Conservation (phyloP, 495 filamentous ascomycete species). For the Friedmanniomyces simplex region DNA sequence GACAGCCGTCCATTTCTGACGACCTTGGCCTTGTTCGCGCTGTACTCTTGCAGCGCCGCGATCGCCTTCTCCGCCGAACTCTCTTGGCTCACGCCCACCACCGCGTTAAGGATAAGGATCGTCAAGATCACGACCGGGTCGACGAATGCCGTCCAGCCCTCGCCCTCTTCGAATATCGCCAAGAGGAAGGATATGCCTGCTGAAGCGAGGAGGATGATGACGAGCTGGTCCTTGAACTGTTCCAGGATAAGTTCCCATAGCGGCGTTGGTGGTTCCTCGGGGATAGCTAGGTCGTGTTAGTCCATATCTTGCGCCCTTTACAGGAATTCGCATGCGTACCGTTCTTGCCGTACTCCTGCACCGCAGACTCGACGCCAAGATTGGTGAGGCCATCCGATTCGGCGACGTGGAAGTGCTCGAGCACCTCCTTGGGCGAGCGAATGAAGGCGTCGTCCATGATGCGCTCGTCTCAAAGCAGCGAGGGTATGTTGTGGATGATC, state of each 20-base stretch:
- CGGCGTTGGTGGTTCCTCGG: slow-evolving; percentile 94
- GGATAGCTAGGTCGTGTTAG: slow-evolving; percentile 52
- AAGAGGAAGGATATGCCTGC: slow-evolving; percentile 91
- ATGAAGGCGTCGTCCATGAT: slow-evolving; percentile 25
- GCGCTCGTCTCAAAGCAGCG: no score
- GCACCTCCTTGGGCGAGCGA: slow-evolving; percentile 17
- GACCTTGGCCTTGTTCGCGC: slow-evolving; percentile 93
- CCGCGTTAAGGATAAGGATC: slow-evolving; percentile 90
- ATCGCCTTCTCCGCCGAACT: slow-evolving; percentile 98
- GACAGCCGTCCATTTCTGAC: slow-evolving; percentile 65
- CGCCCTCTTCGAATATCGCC: slow-evolving; percentile 84
- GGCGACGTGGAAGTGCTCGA: slow-evolving; percentile 20
- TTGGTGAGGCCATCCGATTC: slow-evolving; percentile 19
- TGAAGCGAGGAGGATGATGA: slow-evolving; percentile 87
- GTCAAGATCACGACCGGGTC: slow-evolving; percentile 95
- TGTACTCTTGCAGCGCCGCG: slow-evolving; percentile 97
- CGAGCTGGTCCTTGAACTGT: slow-evolving; percentile 98
- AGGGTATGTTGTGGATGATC: no score
- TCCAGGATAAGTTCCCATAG: slow-evolving; percentile 93
- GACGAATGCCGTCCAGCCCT: slow-evolving; percentile 96
- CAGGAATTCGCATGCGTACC: slow-evolving; percentile 16
- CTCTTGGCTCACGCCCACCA: slow-evolving; percentile 97
- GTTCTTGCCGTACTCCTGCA: slow-evolving; percentile 23
- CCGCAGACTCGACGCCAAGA: background rate
- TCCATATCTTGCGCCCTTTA: slow-evolving; percentile 21